Evolutionary conservation across 1,284 basidiomycete species (phyloP), one percentile per base, ranked within the genome.

Genomic region (Leccinum subrobustum): DNA sequence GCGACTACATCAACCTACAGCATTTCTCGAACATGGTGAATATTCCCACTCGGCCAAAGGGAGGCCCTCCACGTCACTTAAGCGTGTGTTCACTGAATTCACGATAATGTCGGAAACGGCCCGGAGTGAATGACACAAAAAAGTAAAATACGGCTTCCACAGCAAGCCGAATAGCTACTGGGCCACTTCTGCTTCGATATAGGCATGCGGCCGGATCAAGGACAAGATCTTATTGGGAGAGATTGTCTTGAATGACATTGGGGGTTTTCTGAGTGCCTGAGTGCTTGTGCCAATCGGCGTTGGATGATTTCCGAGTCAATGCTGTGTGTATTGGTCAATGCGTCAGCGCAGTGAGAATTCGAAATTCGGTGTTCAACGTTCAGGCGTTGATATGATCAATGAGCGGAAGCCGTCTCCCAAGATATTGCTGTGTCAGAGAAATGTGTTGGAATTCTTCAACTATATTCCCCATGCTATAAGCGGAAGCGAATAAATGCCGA

Each of bases 301-400:
- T 60, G 12, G 20, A 16, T n/a, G 47, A 44, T 53, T 31, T 23
- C 31, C 31, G 31, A 31, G 31, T 31, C 25, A 23, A 53, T 48
- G 60, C 61, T 59, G 67, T 59, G 67, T 58, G 37, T 57, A 37
- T 54, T 51, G 27, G 39, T 20, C 12, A 31, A 54, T 27, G 37
- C 23, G 14, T 16, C 35, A 11, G 23, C 44, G 27, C 52, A 42
- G 60, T 67, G 59, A 64, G 58, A 71, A 57, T 35, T 47, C 6
- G 27, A 31, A 31, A 29, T 18, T 20, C n/a, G n/a, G n/a, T 35
- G 31, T 29, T 52, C 50, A 23, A 29, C 29, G 11, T 42, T 53
- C 42, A 23, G 25, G 33, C 42, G 52, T 39, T 23, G 1, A n/a
- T 50, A 25, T 33, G n/a, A 31, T 8, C 20, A 23, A 4, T 35